Base-by-base conservation (phyloP, 345 rosid species). In the Microthlaspi erraticum region DNA sequence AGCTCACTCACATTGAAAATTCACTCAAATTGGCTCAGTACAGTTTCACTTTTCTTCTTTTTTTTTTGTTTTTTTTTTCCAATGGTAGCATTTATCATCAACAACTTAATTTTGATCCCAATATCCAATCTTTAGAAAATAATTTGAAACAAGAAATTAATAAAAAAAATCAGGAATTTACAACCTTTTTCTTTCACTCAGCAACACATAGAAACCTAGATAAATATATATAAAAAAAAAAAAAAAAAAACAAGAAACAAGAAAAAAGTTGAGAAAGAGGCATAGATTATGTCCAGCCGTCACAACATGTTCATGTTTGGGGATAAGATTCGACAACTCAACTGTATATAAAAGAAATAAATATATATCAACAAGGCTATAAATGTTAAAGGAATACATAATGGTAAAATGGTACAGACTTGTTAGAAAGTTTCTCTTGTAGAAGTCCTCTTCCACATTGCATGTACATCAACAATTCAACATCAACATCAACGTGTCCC, bases 401-500 rank as follows among this genome's bases (percentile, higher is more conserved):
- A 29, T 12, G 13, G 32, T 41, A 54, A 51, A 26, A 68, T 32
- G 14, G 34, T 53, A 26, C 4, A 44, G 45, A 44, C 44, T 34
- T 49, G 6, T 26, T 48, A 59, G 12, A 7, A 58, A 23, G 12
- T 23, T 37, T 33, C 45, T 56, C 34, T 44, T 43, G 14, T n/a
- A n/a, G n/a, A n/a, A n/a, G n/a, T n/a, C n/a, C n/a, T n/a, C n/a
- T n/a, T n/a, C n/a, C n/a, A 17, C 36, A 32, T 42, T 60, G 19
- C 52, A 59, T 39, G 1, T 3, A 32, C 48, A 59, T 59, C 26
- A 50, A 50, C 34, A 59, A 26, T 26, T 26, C 29, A 26, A 26
- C 29, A 26, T 26, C 26, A 50, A 50, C 34, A 59, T 38, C 66
- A 43, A 43, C 37, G 9, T 58, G 66, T 73, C 72, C 66, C 61